Evolutionary conservation across 805 yeast genomes (phyloP), one percentile per base, ranked within the genome.

Genomic region (Cyberlindnera xishuangbannaensis): DNA sequence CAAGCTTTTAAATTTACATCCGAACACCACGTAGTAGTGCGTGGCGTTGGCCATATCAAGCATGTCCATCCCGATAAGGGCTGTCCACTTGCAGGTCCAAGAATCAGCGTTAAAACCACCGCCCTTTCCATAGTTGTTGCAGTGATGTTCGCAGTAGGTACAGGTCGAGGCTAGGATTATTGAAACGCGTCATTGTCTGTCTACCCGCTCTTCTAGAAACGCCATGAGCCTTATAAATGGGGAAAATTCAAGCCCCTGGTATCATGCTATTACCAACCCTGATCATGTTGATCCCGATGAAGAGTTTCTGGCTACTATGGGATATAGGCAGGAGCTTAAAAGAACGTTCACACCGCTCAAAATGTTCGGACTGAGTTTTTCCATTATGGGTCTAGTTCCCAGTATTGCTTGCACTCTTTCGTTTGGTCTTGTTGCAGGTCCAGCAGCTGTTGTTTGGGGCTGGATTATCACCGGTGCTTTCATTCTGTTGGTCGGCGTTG

Each of bases 341-440:
- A 66, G 86, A 49, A 65, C 66, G 17, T 77, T 72, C 50, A 64
- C 77, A 4, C 69, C 78, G 3, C 37, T 72, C 25, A 78, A 75
- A 53, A 75, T 76, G 18, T 78, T 78, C 47, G 83, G 83, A 30
- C 73, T 78, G 37, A 78, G 83, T 6, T 77, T 75, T 51, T 65
- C 74, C 19, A 76, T 78, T 49, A 76, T 78, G 83, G 79, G 82
- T 5, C 55, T 78, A 25, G 59, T 78, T 19, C 82, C 82, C 1
- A 67, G 76, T 17, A 71, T 77, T 30, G 70, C 81, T 0, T 69
- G 80, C 5, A 61, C 67, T 14, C 44, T 76, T 5, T 58, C 61
- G 8, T 56, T 59, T 18, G 78, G 77, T 10, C 55, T 77, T 15
- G 53, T 67, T 6, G 71, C 76, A 1, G 86, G 86, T 6, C 76